phyloP scores from a whole-genome alignment of 108 stramenopile genomes.

The Discostella stelligeroides region DNA sequence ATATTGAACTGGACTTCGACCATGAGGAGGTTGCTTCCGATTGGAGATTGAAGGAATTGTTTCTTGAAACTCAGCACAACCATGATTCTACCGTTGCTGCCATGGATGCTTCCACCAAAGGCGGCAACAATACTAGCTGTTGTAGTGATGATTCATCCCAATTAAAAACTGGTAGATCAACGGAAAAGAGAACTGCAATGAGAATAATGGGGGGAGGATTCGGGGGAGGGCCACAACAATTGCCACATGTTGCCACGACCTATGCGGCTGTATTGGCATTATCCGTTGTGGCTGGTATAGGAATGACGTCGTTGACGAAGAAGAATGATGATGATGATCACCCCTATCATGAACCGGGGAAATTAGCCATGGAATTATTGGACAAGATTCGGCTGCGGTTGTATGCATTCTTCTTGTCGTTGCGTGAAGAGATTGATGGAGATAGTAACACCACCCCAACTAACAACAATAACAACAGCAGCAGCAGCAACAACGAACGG shows the following conservation, averaged over 20 bases:
- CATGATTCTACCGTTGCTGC: no score
- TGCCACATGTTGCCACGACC: conserved; percentile 95
- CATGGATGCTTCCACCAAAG: no score
- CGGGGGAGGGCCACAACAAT: conserved; percentile 93
- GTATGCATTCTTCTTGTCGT: conserved; percentile 68
- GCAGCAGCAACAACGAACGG: neutral
- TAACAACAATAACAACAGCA: neutral
- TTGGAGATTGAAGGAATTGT: no score
- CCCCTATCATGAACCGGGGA: conserved; percentile 23
- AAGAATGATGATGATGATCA: neutral
- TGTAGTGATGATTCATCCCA: no score
- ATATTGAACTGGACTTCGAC: no score
- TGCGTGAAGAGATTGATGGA: conserved; percentile 40
- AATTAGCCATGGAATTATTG: conserved; percentile 45
- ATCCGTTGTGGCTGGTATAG: conserved; percentile 60
- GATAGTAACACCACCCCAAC: neutral
- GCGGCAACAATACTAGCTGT: no score
- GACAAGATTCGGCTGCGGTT: conserved; percentile 49
- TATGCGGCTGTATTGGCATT: conserved; percentile 89
- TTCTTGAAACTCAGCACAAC: no score
- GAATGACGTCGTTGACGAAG: neutral
- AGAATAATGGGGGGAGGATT: conserved; percentile 79
- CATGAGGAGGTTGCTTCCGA: no score
- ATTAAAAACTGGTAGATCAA: no score
- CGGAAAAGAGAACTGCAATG: neutral